Percentiles rank a stretch among this genome's conserved stretches.
Conservation (phyloP, 2,329 filamentous ascomycete genomes). For the Colletotrichum magnum region DNA sequence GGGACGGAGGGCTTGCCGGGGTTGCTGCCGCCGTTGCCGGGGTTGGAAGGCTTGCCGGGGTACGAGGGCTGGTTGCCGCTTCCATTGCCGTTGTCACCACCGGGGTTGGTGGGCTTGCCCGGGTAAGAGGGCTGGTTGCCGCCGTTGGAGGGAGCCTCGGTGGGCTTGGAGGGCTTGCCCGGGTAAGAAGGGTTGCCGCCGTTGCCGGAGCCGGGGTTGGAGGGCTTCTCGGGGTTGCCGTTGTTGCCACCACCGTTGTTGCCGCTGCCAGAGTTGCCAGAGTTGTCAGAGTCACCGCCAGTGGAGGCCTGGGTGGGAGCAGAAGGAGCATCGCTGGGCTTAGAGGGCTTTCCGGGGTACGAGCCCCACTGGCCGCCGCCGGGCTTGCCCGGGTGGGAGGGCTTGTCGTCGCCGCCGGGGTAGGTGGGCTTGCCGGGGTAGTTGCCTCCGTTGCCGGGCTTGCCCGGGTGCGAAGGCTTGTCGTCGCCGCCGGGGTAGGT, state of each 20-base stretch:
- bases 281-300: neutral
- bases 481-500: neutral
- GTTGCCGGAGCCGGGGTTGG: neutral
- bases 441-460: neutral
- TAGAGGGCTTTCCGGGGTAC: slow-evolving; percentile 1
- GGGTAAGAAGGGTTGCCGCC: slow-evolving; percentile 11
- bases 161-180: slow-evolving; percentile 19
- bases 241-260: neutral
- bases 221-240: slow-evolving; percentile 3
- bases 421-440: neutral
- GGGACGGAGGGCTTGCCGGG: slow-evolving; percentile 27
- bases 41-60: slow-evolving; percentile 18
- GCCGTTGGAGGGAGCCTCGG: neutral
- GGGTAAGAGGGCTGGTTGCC: slow-evolving; percentile 16
- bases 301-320: neutral
- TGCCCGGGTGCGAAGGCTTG: neutral
- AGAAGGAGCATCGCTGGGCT: neutral
- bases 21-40: slow-evolving; percentile 3
- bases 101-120: slow-evolving; percentile 6
- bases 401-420: too few relatives aligned
- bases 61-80: slow-evolving; percentile 3
- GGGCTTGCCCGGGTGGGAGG: neutral
- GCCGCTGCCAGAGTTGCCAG: neutral
- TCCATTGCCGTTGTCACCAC: neutral
- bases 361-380: neutral